A percentile compares a stretch with the other conserved stretches of the same genome.
phyloP scores from a whole-genome alignment of 1,139 yeast species.

The Ogataea hybrid region DNA sequence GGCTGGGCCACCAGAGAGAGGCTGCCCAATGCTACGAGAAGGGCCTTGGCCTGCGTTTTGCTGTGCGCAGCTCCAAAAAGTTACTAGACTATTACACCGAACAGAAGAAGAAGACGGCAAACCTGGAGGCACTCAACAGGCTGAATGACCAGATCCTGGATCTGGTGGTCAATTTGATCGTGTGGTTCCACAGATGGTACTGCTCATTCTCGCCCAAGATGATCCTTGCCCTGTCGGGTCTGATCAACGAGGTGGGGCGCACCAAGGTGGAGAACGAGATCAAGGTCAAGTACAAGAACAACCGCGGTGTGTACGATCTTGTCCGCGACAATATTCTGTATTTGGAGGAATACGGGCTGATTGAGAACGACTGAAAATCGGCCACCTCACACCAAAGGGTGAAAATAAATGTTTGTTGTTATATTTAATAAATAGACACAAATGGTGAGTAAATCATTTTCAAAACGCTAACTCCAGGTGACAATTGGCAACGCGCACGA shows the following conservation, averaged over 20 bases:
- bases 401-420: constrained; percentile 6
- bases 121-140: constrained; percentile 12
- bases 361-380: constrained; percentile 33
- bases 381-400: constrained; percentile 4
- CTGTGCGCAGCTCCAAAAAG: constrained; percentile 77
- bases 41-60: constrained; percentile 56
- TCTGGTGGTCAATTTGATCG: constrained; percentile 69
- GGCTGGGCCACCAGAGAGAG: constrained; percentile 55
- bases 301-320: constrained; percentile 60
- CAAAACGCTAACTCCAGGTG: constrained; percentile 39
- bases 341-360: constrained; percentile 44
- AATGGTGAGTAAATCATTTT: constrained; percentile 8
- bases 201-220: constrained; percentile 79
- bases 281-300: constrained; percentile 63
- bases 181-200: constrained; percentile 99
- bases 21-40: constrained; percentile 64
- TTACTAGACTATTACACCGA: constrained; percentile 61
- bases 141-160: constrained; percentile 66
- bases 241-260: constrained; percentile 75
- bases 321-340: constrained; percentile 53
- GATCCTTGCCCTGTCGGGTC: constrained; percentile 50
- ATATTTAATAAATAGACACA: neutral
- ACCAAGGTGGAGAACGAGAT: constrained; percentile 74
- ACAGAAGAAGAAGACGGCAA: constrained; percentile 37
- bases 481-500: constrained; percentile 80